Percentiles rank a stretch among this genome's conserved stretches.
These are phyloP conservation scores for Lecanicillium sp. DNA, from an alignment of 2,329 filamentous ascomycete genomes.

Conservation along the genomic window DNA sequence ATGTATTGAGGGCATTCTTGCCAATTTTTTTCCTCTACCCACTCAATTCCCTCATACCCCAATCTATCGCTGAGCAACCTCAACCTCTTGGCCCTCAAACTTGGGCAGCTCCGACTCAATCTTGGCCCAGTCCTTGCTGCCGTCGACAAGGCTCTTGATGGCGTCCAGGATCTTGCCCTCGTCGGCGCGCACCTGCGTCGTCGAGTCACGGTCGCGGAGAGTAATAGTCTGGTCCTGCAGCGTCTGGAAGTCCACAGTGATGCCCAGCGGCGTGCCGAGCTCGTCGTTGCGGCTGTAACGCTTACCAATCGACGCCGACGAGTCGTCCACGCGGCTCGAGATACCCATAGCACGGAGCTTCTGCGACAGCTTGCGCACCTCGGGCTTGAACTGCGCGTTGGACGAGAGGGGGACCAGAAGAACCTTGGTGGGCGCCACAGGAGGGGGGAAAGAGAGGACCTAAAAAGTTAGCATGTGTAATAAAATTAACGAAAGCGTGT, in stretches of 20 bases:
- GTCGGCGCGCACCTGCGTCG: conserved; percentile 79
- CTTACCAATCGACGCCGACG: conserved; percentile 87
- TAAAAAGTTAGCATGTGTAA: conserved; percentile 18
- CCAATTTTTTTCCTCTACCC: neutral
- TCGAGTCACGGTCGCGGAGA: conserved; percentile 83
- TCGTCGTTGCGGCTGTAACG: conserved; percentile 94
- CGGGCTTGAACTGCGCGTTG: conserved; percentile 74
- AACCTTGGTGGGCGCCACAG: conserved; percentile 90
- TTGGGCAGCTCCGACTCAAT: conserved; percentile 72
- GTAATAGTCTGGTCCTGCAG: conserved; percentile 82
- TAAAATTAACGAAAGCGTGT: neutral
- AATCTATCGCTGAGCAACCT: conserved; percentile 32
- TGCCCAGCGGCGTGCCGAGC: conserved; percentile 85
- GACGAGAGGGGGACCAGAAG: conserved; percentile 83
- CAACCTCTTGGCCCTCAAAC: conserved; percentile 71
- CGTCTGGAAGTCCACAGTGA: conserved; percentile 95
- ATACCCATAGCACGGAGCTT: conserved; percentile 71
- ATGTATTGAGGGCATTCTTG: conserved; percentile 14
- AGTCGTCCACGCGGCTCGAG: conserved; percentile 83
- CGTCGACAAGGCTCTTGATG: conserved; percentile 49
- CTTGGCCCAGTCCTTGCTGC: conserved; percentile 57
- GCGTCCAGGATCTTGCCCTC: conserved; percentile 75
- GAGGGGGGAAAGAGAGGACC: conserved; percentile 50
- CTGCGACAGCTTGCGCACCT: conserved; percentile 64
- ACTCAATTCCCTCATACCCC: neutral